Base-by-base conservation (phyloP, 2,329 filamentous ascomycete species). In the Trichoderma pleuroti region DNA sequence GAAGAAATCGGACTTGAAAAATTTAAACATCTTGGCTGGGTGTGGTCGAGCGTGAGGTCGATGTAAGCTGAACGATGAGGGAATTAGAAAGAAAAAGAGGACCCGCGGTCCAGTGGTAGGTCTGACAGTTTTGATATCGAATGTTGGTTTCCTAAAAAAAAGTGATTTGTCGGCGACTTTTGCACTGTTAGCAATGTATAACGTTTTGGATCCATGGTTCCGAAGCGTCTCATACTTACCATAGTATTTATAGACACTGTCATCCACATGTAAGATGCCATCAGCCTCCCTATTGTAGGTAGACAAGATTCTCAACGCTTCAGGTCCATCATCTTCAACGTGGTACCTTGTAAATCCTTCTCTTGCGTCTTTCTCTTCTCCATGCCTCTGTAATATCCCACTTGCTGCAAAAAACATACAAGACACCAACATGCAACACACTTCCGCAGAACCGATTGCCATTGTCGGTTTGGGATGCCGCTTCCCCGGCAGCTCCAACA, bases 401-500 rank as follows among this genome's bases (percentile, higher is more conserved):
- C 28, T n/a, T 28, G 10, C 16, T 42, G 8, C 16, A 42, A 21
- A 14, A 60, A 26, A 30, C 11, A 49, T 16, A 34, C 30, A 36
- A 42, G 8, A 36, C 56, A 14, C 34, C 16, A 26, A 12, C 18
- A 36, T 30, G 28, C 36, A 42, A 46, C 21, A 59, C 16, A 21
- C 14, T 63, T 26, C 16, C 5, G 26, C 12, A 18, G 79, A 81
- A 63, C 80, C 82, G 52, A 83, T 84, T 68, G 82, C 82, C 16
- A 75, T 84, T 39, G 75, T 84, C 54, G 82, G 82, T 52, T 79
- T 67, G 28, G 80, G 75, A 2, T 82, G 81, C 72, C 79, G 82
- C 54, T 81, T 83, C 24, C 79, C 82, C 0, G 82, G 82, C 2
- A 76, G 74, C 7, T 75, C 78, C 0, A 77, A 71, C 10, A 76